Conservation (phyloP, 441 rosid genomes). For the Manihot esculenta region DNA sequence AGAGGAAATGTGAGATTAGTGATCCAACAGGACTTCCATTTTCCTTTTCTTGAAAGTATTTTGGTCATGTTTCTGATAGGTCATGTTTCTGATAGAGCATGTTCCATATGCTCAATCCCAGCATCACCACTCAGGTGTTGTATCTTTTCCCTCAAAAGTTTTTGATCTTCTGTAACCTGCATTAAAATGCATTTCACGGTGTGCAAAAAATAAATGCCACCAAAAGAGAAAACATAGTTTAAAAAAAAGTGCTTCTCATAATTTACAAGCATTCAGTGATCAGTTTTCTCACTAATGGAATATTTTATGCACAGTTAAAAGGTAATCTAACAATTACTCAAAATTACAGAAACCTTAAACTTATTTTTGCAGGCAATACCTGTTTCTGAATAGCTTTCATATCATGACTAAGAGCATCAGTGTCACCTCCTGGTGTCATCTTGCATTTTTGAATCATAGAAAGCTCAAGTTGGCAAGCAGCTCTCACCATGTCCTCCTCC, state of each 20-base stretch:
- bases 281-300: background rate
- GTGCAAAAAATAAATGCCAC: background rate
- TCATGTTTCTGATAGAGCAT: constrained; percentile 67
- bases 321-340: too few relatives aligned
- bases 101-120: constrained; percentile 80
- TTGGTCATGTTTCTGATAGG: constrained; percentile 62
- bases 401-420: constrained; percentile 65
- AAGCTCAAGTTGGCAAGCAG: constrained; percentile 98
- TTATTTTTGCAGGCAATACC: constrained; percentile 11
- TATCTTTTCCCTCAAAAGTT: constrained; percentile 79
- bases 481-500: constrained; percentile 91
- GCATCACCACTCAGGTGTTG: constrained; percentile 75
- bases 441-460: constrained; percentile 94
- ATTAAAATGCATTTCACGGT: background rate
- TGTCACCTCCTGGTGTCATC: constrained; percentile 56
- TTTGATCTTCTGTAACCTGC: constrained; percentile 85
- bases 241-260: background rate
- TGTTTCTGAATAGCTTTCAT: constrained; percentile 78
- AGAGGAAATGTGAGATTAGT: constrained; percentile 35
- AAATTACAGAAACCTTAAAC: too few relatives aligned
- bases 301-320: too few relatives aligned
- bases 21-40: constrained; percentile 63
- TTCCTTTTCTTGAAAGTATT: constrained; percentile 55
- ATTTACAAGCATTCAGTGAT: background rate
- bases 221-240: background rate